Evolutionary conservation across 352 stramenopile species (phyloP), one percentile per base, ranked within the genome.

Genomic region (Globisporangium perplexum): DNA sequence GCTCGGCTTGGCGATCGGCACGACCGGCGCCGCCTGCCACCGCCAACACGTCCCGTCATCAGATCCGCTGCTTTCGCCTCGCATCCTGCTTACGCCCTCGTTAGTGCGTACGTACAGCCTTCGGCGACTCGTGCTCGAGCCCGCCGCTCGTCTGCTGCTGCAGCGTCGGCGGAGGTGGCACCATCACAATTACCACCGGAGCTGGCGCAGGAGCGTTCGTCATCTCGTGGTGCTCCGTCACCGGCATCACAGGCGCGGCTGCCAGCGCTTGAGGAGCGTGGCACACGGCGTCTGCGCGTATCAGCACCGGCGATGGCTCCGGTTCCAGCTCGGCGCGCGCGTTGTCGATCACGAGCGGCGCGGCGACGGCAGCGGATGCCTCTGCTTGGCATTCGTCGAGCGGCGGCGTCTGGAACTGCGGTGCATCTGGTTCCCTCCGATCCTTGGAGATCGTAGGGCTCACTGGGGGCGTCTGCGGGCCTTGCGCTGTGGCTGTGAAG

Each of bases 221-320:
- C 7, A 15, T 12, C 39, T 44, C 17, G 7, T 44, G 39, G 8
- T 35, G 30, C 30, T 35, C 30, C 7, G 30, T 12, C 30, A 8
- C 10, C n/a, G n/a, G 10, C 39, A 14, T 18, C n/a, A 24, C 39
- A 22, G 39, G 17, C 7, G 39, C 15, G 23, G 17, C 1, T 8
- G 15, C 0, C 4, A 17, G 7, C 38, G 38, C 38, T 43, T 43
- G 38, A 3, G 11, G 38, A 6, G n/a, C 26, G 26, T 24, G 17
- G 39, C 8, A 12, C 14, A 15, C n/a, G 17, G 17, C 7, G 39
- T 44, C 39, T 2, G 10, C 39, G 20, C 24, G 17, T 7, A 7
- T 10, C n/a, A 48, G 11, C 2, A 38, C 24, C 1, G 50, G 50
- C 26, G 50, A 47, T 22, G 53, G 44, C 44, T 58, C 53, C 2